Base-by-base conservation (phyloP, 2,329 filamentous ascomycete species). In the Aspergillus alliaceus region DNA sequence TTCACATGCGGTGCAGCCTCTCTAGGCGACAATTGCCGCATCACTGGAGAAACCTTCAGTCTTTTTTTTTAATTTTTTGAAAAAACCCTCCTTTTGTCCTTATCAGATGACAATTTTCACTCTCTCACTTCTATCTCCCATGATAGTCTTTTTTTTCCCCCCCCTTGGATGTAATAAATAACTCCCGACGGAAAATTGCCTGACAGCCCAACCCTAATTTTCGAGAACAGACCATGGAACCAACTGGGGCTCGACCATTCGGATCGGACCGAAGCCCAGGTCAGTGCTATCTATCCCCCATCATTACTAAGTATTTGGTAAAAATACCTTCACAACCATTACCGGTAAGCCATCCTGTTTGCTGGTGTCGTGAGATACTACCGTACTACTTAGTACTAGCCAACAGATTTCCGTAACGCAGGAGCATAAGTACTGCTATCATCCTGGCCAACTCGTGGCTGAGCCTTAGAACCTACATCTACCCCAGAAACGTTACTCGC, bases 181-280 rank as follows among this genome's bases (percentile, higher is more conserved):
- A 5, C 40, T 18, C 9, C 2, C 40, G 12, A 18, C 24, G 24
- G 22, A 27, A 11, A n/a, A 18, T n/a, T 18, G 24, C 24, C 24
- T 18, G n/a, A n/a, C n/a, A n/a, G n/a, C n/a, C n/a, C n/a, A n/a
- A n/a, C n/a, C n/a, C n/a, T n/a, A n/a, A n/a, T n/a, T n/a, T n/a
- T n/a, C 2, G 6, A 3, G 22, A 34, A 49, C 48, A 14, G 53
- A 54, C 60, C 60, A 57, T 59, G 60, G 59, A 61, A 57, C 54
- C 24, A 9, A 57, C 53, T 58, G 51, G 59, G 42, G 57, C 37
- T 18, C 29, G 40, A 25, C 32, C 37, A 37, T 54, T 59, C 61
- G 61, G 63, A 60, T 57, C 63, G 61, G 63, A 55, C 61, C 63
- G 63, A 60, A 53, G 39, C 24, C n/a, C 27, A 35, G 15, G 29